Evolutionary conservation across 352 stramenopile genomes (phyloP), one percentile per base, ranked within the genome.

Genomic region (Pythium dissimile): DNA sequence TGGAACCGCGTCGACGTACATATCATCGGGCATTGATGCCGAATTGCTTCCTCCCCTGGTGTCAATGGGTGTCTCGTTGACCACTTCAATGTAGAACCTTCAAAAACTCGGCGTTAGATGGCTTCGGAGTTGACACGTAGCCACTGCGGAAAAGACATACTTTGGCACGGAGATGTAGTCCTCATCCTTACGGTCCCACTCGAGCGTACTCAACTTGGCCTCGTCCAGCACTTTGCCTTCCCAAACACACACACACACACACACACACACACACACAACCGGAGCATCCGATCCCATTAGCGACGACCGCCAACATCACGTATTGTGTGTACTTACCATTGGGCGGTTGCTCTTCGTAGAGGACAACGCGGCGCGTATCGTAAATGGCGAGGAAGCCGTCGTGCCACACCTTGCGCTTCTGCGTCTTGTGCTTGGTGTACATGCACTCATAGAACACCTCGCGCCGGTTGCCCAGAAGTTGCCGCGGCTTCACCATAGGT

Each of bases 351-450:
- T 89, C 80, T 20, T 87, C 77, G 45, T 83, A 82, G 16, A 94
- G 61, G 31, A 86, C 71, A 18, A 90, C 47, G 54, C 69, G 79
- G 9, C 72, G 67, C 23, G 81, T 79, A n/a, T 69, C 69, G 41
- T 71, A 67, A 2, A 89, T 67, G 45, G 61, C 44, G 9, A 90
- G 35, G 53, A 91, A 89, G n/a, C 81, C 84, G 49, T 94, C 82
- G 21, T 92, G 74, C 77, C 79, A 94, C 13, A 65, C 70, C 66
- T 94, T 94, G 57, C 73, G 71, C 71, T 94, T 94, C 67, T 92
- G 81, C 39, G 81, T 88, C 76, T 91, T 92, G 76, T 94, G 75
- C 66, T 89, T 94, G 35, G 83, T 92, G 73, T 91, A 92, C 80
- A 92, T 88, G 67, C 83, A 92, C 64, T 84, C 80, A 62, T 72